Percentiles rank a stretch among this genome's conserved stretches.
phyloP scores from a whole-genome alignment of 345 rosid genomes.

The Capsella bursapastoris region DNA sequence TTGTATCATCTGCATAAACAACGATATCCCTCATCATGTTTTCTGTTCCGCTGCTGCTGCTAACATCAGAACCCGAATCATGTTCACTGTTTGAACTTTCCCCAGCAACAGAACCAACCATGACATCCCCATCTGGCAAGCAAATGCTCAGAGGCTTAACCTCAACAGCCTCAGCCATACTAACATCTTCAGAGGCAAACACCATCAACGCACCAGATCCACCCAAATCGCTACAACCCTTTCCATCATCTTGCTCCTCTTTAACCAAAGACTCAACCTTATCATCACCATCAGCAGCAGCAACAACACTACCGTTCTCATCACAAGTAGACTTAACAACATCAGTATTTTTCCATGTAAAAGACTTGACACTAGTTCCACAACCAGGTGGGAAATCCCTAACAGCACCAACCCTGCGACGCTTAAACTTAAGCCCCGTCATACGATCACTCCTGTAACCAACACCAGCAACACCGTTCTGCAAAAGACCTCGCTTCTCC shows the following conservation, averaged over 20 bases:
- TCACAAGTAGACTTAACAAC: too few relatives aligned
- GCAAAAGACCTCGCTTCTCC: slow-evolving; percentile 43
- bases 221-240: slow-evolving; percentile 4
- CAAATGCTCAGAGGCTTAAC: slow-evolving; percentile 19
- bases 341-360: too few relatives aligned
- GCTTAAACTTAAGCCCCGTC: slow-evolving; percentile 48
- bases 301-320: too few relatives aligned
- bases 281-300: not conserved
- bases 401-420: slow-evolving; percentile 53
- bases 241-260: slow-evolving; percentile 23
- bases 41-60: not conserved
- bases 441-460: not conserved
- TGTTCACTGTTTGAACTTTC: slow-evolving; percentile 29
- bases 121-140: slow-evolving; percentile 3
- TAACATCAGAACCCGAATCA: not conserved
- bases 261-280: slow-evolving; percentile 14
- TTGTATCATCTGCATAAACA: not conserved
- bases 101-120: not conserved
- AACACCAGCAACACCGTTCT: slow-evolving; percentile 32
- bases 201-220: not conserved
- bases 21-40: slow-evolving; percentile 24
- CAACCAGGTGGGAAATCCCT: slow-evolving; percentile 80
- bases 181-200: not conserved
- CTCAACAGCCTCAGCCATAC: not conserved
- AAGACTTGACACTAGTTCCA: slow-evolving; percentile 30